These are phyloP conservation scores for Stromatinia cepivora DNA, from an alignment of 2,329 filamentous ascomycete species.

Conservation along the genomic window DNA sequence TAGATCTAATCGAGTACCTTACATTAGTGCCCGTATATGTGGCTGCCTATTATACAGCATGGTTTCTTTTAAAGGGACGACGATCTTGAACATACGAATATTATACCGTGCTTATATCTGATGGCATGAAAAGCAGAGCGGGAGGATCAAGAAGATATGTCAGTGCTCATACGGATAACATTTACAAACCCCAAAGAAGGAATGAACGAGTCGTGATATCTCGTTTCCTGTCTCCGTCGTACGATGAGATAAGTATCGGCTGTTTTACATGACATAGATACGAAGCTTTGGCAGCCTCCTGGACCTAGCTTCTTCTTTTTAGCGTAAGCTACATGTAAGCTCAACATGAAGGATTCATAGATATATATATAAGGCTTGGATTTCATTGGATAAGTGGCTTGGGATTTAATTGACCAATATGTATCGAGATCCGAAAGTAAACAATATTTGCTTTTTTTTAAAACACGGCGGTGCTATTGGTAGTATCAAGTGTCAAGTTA, in stretches of 20 bases:
- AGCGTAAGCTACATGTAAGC: not conserved
- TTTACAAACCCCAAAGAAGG: not conserved
- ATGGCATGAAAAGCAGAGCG: not conserved
- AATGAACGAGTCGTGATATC: not conserved
- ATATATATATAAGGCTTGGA: no score
- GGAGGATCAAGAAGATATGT: not conserved
- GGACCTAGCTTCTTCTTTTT: not conserved
- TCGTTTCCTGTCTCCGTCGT: not conserved
- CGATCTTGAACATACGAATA: not conserved
- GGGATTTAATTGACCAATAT: not conserved
- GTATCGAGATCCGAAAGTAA: not conserved
- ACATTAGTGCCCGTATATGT: not conserved
- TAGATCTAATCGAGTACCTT: not conserved
- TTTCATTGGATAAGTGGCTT: no score
- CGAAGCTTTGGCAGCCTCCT: not conserved
- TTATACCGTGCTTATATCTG: not conserved
- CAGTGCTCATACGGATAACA: not conserved
- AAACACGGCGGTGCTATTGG: no score
- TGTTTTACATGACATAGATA: not conserved
- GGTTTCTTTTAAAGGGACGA: not conserved
- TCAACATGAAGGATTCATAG: not conserved
- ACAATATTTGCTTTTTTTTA: not conserved
- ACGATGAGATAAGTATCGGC: not conserved
- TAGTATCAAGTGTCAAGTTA: no score
- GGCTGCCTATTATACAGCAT: not conserved